Conservation (phyloP, 805 yeast genomes). For the Yarrowia osloensis region DNA sequence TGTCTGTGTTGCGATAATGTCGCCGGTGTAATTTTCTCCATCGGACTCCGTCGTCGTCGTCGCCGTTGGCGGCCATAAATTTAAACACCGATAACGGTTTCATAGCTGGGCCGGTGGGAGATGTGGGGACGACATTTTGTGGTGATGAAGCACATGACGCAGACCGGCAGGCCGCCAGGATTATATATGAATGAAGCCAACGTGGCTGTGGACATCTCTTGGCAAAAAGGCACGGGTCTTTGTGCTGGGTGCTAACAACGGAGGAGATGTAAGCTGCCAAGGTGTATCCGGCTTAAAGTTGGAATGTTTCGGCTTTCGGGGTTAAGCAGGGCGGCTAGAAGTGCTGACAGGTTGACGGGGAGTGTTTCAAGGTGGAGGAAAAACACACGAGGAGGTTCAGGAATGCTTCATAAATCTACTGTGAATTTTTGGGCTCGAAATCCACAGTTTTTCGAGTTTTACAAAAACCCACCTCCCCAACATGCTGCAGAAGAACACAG, state of each 20-base stretch:
- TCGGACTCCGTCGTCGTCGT: not conserved
- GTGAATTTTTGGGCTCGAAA: too few species aligned
- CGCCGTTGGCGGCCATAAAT: not conserved
- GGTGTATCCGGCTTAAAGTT: not conserved
- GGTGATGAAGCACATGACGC: not conserved
- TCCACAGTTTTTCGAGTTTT: too few species aligned
- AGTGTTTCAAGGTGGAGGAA: too few species aligned
- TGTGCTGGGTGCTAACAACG: constrained; percentile 13
- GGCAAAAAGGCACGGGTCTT: constrained; percentile 10
- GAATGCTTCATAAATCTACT: too few species aligned
- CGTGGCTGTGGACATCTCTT: constrained; percentile 21
- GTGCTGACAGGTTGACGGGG: too few species aligned
- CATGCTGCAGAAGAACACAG: not conserved
- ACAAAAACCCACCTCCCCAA: not conserved
- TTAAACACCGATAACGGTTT: not conserved
- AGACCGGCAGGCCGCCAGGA: not conserved
- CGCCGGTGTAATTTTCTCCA: not conserved
- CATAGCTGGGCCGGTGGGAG: not conserved
- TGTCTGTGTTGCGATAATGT: too few species aligned
- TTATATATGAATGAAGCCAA: not conserved
- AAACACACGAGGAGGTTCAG: too few species aligned
- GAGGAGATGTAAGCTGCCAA: constrained; percentile 8
- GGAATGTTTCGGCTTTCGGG: constrained; percentile 22
- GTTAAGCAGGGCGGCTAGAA: not conserved
- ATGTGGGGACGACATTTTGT: not conserved